phyloP scores from a whole-genome alignment of 148 eudicot genomes.

The Simmondsia chinensis region DNA sequence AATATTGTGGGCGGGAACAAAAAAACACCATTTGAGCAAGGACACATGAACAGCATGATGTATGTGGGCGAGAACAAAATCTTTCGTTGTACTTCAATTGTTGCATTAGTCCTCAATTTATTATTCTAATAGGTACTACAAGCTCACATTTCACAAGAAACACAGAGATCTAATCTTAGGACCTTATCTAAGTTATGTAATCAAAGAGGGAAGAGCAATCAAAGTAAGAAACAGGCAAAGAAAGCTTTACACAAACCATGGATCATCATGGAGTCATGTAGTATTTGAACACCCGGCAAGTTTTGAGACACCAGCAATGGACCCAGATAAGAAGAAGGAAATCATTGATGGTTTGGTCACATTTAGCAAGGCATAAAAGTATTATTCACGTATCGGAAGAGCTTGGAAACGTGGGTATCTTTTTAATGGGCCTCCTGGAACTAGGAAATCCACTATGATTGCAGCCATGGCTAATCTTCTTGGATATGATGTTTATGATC shows the following conservation, averaged over 20 bases:
- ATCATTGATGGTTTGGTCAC: conserved; percentile 27
- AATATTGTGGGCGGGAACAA: too few relatives aligned
- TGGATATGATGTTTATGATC: conserved; percentile 38
- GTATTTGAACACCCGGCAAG: conserved; percentile 33
- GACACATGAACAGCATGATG: too few relatives aligned
- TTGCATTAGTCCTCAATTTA: too few relatives aligned
- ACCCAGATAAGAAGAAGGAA: conserved; percentile 19
- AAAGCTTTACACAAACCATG: conserved; percentile 22
- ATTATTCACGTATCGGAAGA: conserved; percentile 24
- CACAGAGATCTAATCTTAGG: conserved; percentile 12
- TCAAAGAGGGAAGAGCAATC: conserved; percentile 23
- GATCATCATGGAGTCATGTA: conserved; percentile 17
- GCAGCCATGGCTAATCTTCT: conserved; percentile 43
- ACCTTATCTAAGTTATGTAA: conserved; percentile 15
- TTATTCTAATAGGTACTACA: conserved; percentile 14
- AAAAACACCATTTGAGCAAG: too few relatives aligned
- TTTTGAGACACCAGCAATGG: conserved; percentile 31
- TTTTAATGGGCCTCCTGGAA: conserved; percentile 45
- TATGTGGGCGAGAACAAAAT: too few relatives aligned
- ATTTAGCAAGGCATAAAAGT: conserved; percentile 18
- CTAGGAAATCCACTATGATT: conserved; percentile 41
- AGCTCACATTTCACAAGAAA: conserved; percentile 16
- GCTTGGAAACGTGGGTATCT: conserved; percentile 50
- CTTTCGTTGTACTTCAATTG: too few relatives aligned
- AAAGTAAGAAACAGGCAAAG: conserved; percentile 10